Evolutionary conservation across 352 stramenopile genomes (phyloP), one percentile per base, ranked within the genome.

Genomic region (Globisporangium nagaii): DNA sequence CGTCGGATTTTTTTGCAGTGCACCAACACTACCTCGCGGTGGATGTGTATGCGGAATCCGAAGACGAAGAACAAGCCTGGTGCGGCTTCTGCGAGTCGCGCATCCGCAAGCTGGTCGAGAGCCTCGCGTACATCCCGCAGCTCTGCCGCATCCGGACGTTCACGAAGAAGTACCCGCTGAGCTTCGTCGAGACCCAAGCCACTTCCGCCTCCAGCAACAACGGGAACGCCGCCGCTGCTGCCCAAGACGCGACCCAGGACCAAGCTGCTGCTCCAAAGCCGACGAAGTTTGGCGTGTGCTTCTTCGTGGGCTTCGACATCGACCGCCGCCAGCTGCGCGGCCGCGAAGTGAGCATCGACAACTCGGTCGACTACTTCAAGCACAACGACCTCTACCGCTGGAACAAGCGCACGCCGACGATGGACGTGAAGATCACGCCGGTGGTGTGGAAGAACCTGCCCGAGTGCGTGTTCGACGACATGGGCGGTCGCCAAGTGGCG

Each of bases 11-110:
- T 71, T 95, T 96, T 63, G 80, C 75, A 13, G 80, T 88, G 49
- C 86, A 95, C 63, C 79, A 93, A 63, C 86, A 96, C 70, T 96
- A 95, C 67, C 68, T 96, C 32, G 85, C 90, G 22, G 85, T 98
- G 24, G 87, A 97, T 54, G 93, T 98, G 46, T 93, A 81, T 63
- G 86, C 89, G 31, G 70, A 70, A n/a, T 87, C 89, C 41, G 63
- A 93, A 54, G 83, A 96, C 25, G 89, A 96, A 54, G 90, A 97
- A 56, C 73, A 81, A 47, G 81, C 86, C n/a, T 98, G 95, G 95
- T 96, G 88, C 56, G 86, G 91, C 37, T 95, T 97, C 54, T 97
- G 92, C 53, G 93, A 98, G 68, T 96, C 89, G 32, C 86, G 90
- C 46, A 84, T 98, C 50, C 79, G 93, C 35, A 89, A 98, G 28